These are phyloP conservation scores for Rhizophora mangle DNA, from an alignment of 345 rosid genomes.

Conservation along the genomic window DNA sequence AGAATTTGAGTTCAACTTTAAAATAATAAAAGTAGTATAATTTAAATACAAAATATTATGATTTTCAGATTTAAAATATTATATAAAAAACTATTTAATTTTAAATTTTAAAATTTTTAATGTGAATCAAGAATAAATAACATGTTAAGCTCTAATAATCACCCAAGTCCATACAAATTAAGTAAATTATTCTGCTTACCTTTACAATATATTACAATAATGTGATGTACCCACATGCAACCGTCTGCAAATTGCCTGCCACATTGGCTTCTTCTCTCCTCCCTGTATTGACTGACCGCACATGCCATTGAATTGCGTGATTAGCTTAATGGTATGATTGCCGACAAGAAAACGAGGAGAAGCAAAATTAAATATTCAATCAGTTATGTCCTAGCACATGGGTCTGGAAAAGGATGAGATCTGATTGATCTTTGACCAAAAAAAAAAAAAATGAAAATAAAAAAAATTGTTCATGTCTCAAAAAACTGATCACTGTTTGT, in stretches of 20 bases:
- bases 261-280: not conserved
- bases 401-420: conserved; percentile 2
- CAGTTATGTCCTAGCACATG: conserved; percentile 3
- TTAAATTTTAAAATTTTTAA: too few species aligned
- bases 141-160: too few species aligned
- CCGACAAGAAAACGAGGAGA: conserved; percentile 3
- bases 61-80: too few species aligned
- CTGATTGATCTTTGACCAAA: not conserved
- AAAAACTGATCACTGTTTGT: not conserved
- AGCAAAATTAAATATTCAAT: not conserved
- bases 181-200: too few species aligned
- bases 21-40: too few species aligned
- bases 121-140: too few species aligned
- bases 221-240: not conserved
- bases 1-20: too few species aligned
- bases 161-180: too few species aligned
- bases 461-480: not conserved
- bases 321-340: not conserved
- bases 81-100: too few species aligned
- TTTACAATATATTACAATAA: not conserved
- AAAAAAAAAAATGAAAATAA: too few species aligned
- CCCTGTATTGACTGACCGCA: not conserved
- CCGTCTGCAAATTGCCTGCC: not conserved
- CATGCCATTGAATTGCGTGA: not conserved
- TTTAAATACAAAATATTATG: too few species aligned